Base-by-base conservation (phyloP, 306 rosid species). In the Quercus engelmannii region DNA sequence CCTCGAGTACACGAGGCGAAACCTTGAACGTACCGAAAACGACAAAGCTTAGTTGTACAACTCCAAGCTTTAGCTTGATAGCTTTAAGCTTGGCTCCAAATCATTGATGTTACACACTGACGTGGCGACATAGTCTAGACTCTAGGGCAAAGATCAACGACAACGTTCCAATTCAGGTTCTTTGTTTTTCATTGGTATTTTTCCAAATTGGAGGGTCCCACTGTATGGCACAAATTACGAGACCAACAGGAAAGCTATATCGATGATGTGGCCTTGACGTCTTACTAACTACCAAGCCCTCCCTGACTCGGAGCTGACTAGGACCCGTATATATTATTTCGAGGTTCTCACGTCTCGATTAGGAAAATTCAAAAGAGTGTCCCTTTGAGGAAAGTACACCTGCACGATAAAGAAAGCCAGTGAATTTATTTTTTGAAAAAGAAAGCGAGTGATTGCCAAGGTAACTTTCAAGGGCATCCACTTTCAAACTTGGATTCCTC, bases 1-100 rank as follows among this genome's bases (percentile, higher is more conserved):
- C 82, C 78, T 80, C 71, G 77, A 80, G 74, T 76, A 74, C 85
- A 73, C 87, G 80, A 80, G 62, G 82, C 77, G 11, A 51, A 77
- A 3, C 79, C 74, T 67, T 68, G 82, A 73, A 77, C 57, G 55
- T 46, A n/a, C 14, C 7, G 64, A 73, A 49, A n/a, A 74, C 5
- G 85, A 80, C 85, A 69, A 0, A 0, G 46, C 11, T 38, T 23
- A 12, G 0, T 1, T 2, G 69, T 11, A 55, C 11, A 38, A 38
- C 46, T 7, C 11, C 28, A 13, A 1, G 33, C 57, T 38, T 23
- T 6, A 4, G 14, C 4, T 17, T 15, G 11, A 0, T 15, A 2
- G 46, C 46, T 38, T 38, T 3, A 38, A 38, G 46, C 46, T 38
- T 38, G 46, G 46, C 55, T 17, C 30, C 76, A 43, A 78, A 51